These are phyloP conservation scores for Vanrija humicola DNA, from an alignment of 1,284 basidiomycete species.

Conservation along the genomic window DNA sequence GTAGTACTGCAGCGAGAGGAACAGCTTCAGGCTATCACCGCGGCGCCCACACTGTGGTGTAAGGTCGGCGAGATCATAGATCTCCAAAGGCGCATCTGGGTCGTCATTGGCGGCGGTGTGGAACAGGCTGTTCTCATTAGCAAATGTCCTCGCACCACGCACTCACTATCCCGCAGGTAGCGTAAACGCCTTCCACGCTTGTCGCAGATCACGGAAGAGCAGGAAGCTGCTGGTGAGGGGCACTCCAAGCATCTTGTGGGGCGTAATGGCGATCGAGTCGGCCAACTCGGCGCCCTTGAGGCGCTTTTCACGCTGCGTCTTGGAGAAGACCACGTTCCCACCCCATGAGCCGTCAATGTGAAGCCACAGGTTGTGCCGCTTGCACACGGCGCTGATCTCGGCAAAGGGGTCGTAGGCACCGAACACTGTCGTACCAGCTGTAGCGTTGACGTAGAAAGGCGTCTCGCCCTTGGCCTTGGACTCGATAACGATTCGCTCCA, in stretches of 20 bases:
- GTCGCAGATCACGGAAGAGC: conserved; percentile 35
- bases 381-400: conserved; percentile 36
- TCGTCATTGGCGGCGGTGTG: conserved; percentile 38
- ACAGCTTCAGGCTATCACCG: conserved; percentile 49
- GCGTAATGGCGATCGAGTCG: conserved; percentile 47
- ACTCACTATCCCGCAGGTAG: conserved; percentile 46
- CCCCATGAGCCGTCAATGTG: conserved; percentile 51
- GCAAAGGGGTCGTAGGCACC: conserved; percentile 46
- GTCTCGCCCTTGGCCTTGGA: conserved; percentile 16
- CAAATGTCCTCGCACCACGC: background rate
- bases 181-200: conserved; percentile 40
- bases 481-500: conserved; percentile 15
- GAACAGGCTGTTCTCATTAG: conserved; percentile 32
- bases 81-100: conserved; percentile 9
- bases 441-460: conserved; percentile 50
- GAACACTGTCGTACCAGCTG: conserved; percentile 48
- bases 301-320: conserved; percentile 13
- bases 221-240: conserved; percentile 49
- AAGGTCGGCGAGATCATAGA: conserved; percentile 33
- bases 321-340: conserved; percentile 44
- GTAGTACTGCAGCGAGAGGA: conserved; percentile 47
- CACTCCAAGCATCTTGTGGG: conserved; percentile 50
- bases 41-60: conserved; percentile 45
- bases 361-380: conserved; percentile 35
- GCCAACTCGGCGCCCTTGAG: conserved; percentile 38